Base-by-base conservation (phyloP, 352 stramenopile genomes). In the Globisporangium ultimum region DNA sequence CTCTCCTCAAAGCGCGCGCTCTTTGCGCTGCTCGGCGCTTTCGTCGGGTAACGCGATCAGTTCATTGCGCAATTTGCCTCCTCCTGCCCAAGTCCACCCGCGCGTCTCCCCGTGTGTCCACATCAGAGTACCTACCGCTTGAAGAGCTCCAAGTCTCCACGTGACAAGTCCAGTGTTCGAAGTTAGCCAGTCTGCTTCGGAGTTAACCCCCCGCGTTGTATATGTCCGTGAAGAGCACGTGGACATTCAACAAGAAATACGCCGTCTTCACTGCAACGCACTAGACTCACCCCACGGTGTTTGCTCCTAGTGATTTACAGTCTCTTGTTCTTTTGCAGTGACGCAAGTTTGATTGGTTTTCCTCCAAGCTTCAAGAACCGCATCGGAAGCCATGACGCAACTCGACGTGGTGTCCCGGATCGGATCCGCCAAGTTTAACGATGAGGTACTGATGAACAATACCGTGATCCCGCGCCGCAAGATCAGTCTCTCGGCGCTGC, bases 241-340 rank as follows among this genome's bases (percentile, higher is more conserved):
- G 81, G 81, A 91, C 70, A 62, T 91, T 81, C 60, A 91, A 89
- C 75, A 91, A 91, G 69, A 91, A 91, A 71, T 91, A 91, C 78
- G 64, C 78, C 61, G 74, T 83, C 61, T 87, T 81, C 73, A 79
- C 70, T 67, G 68, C 81, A 63, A 81, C 64, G 57, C 72, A 89
- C 74, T 91, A 91, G 67, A 28, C 20, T 28, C 14, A 56, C 41
- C 48, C 38, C 38, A 32, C 24, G 24, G 24, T 32, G 24, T 32
- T 32, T 32, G 24, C n/a, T n/a, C n/a, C 24, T 32, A 32, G 24
- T 32, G 24, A 32, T 32, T 32, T 32, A 32, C 24, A 32, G 24
- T 32, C 24, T 32, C 24, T 32, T 5, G 2, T 5, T 32, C 5
- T 32, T 32, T 32, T 32, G 24, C 24, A 32, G 24, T 32, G 24